Evolutionary conservation across 306 rosid genomes (phyloP).

Genomic region (Ormosia emarginata): DNA sequence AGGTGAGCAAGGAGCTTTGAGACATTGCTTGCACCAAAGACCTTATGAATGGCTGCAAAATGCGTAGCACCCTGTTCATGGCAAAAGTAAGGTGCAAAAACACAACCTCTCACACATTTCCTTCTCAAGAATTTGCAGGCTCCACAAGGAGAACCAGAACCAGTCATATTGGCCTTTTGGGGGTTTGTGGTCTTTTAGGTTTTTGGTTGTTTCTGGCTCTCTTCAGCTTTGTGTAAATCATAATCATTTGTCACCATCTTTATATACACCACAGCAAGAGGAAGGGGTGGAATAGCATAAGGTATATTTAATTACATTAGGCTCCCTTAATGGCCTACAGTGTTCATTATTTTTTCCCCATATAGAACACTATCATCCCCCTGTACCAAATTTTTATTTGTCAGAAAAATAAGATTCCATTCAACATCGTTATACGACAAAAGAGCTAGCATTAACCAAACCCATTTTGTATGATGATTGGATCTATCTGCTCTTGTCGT

Average conservation of each 20-base stretch:
- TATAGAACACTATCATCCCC: slow-evolving; percentile 38
- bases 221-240: slow-evolving; percentile 34
- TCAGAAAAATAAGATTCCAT: slow-evolving; percentile 51
- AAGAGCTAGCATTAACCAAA: slow-evolving; percentile 49
- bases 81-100: slow-evolving; percentile 87
- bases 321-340: slow-evolving; percentile 87
- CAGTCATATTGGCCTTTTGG: slow-evolving; percentile 47
- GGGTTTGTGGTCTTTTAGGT: not conserved
- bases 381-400: slow-evolving; percentile 31
- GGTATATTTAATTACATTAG: slow-evolving; percentile 46
- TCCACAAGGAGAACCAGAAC: slow-evolving; percentile 93
- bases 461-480: slow-evolving; percentile 49
- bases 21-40: slow-evolving; percentile 96
- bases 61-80: slow-evolving; percentile 82
- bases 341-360: slow-evolving; percentile 34
- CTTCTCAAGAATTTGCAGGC: slow-evolving; percentile 96
- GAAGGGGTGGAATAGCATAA: slow-evolving; percentile 32
- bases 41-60: slow-evolving; percentile 87
- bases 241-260: slow-evolving; percentile 40
- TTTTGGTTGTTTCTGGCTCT: slow-evolving; percentile 23
- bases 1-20: slow-evolving; percentile 86
- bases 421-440: slow-evolving; percentile 44
- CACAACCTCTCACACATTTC: slow-evolving; percentile 75
- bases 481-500: slow-evolving; percentile 38
- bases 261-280: slow-evolving; percentile 51